These are phyloP conservation scores for Quercus bicolor DNA, from an alignment of 306 rosid genomes.

Conservation along the genomic window DNA sequence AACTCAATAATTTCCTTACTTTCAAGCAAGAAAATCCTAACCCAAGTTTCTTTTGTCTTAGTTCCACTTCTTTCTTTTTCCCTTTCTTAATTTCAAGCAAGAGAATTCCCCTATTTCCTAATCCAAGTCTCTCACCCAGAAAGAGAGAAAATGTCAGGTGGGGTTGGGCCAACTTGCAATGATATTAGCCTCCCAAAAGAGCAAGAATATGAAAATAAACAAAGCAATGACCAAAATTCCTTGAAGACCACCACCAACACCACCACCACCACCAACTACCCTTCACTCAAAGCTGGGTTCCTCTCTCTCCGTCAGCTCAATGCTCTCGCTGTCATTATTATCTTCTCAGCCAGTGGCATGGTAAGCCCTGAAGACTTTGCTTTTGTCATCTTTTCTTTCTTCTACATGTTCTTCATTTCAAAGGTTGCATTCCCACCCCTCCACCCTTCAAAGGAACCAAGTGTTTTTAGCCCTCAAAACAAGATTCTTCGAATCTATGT, in stretches of 20 bases:
- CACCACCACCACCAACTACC: not conserved
- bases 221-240: constrained; percentile 13
- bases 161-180: constrained; percentile 40
- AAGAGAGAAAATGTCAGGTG: constrained; percentile 37
- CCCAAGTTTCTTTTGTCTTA: not conserved
- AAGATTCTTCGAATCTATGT: constrained; percentile 59
- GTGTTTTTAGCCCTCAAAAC: constrained; percentile 41
- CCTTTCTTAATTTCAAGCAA: no score
- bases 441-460: constrained; percentile 30
- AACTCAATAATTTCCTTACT: no score
- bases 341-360: constrained; percentile 79
- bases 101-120: no score
- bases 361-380: constrained; percentile 61
- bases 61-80: no score
- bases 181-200: constrained; percentile 38
- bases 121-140: not conserved
- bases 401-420: constrained; percentile 65
- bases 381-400: constrained; percentile 49
- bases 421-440: constrained; percentile 60
- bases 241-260: not conserved
- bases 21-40: not conserved
- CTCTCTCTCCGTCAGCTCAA: constrained; percentile 69
- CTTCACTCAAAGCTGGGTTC: constrained; percentile 20
- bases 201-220: constrained; percentile 29
- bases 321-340: constrained; percentile 46